Conservation (phyloP, 2,329 filamentous ascomycete species). For the Gnomoniopsis sp. region DNA sequence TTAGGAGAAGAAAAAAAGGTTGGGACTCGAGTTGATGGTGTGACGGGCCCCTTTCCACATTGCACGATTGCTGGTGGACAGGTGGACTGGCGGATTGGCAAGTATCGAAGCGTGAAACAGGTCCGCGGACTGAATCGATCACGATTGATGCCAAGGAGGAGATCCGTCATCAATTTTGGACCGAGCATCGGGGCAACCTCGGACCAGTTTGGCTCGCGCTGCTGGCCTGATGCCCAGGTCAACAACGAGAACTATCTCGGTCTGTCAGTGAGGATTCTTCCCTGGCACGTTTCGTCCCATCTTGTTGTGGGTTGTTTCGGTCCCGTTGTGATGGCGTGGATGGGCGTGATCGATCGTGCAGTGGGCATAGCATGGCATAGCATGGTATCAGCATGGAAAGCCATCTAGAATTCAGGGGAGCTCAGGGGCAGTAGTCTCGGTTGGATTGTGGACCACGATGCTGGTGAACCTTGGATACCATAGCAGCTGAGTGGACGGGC, state of each 20-base stretch:
- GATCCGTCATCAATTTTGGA: not conserved
- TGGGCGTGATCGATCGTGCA: too few species aligned
- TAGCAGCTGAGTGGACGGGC: not conserved
- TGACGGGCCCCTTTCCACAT: not conserved
- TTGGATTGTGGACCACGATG: too few species aligned
- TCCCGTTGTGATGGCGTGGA: not conserved
- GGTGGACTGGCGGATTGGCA: too few species aligned
- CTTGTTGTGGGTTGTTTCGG: not conserved
- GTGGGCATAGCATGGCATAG: not conserved
- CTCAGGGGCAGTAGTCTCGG: not conserved
- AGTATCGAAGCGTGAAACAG: too few species aligned
- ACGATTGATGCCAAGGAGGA: not conserved
- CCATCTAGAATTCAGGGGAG: not conserved
- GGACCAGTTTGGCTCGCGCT: not conserved
- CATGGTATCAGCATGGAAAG: too few species aligned
- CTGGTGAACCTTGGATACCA: not conserved
- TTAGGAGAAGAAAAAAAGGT: not conserved
- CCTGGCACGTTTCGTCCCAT: constrained; percentile 14
- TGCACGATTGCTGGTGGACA: not conserved
- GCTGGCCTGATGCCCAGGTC: not conserved
- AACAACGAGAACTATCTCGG: too few species aligned
- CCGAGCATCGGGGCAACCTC: too few species aligned
- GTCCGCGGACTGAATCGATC: too few species aligned
- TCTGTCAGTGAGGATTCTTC: not conserved
- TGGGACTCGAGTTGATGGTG: not conserved